Evolutionary conservation across 2,329 filamentous ascomycete species (phyloP), one percentile per base, ranked within the genome.

Genomic region (Aureobasidium sp.): DNA sequence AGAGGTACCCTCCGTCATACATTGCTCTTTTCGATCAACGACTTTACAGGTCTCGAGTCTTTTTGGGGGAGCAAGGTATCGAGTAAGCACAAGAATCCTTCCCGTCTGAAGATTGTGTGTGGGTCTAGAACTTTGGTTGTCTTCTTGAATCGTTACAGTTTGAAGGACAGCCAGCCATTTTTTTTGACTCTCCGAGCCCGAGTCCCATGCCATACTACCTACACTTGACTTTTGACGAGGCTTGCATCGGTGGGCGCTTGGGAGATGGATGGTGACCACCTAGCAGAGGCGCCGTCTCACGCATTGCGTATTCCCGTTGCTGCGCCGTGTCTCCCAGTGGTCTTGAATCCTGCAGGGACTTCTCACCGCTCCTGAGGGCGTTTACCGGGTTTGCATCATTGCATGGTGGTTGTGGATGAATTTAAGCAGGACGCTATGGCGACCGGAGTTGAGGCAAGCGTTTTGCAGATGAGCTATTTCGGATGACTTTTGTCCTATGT

Each of bases 321-420:
- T 61, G 45, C 18, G 36, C 31, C 29, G 20, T 16, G 42, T 59
- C 20, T 31, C n/a, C 55, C 29, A 59, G 42, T 29, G 29, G 6
- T 18, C 31, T 61, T 42, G 7, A 13, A 13, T 40, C 40, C 58
- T 61, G 58, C 58, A 61, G 58, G 58, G 58, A 61, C 58, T 29
- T 40, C 58, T 61, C 58, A 61, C 58, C 58, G 58, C 58, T 61
- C 58, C 33, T 29, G 31, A 31, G 40, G 58, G 33, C 58, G 58
- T 61, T 50, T 48, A 61, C 58, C 58, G 45, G 58, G 58, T 61
- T 61, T 61, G 58, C 58, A 61, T 61, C 38, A 31, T 47, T 59
- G 55, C 55, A 59, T 59, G 55, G 13, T 45, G 38, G 7, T 58
- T 58, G 54, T 45, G 29, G 55, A 59, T 42, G 55, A 59, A 42